A percentile compares a stretch with the other conserved stretches of the same genome.
Evolutionary conservation across 2,329 filamentous ascomycete species (phyloP).

Genomic region (Beauveria medogensis): DNA sequence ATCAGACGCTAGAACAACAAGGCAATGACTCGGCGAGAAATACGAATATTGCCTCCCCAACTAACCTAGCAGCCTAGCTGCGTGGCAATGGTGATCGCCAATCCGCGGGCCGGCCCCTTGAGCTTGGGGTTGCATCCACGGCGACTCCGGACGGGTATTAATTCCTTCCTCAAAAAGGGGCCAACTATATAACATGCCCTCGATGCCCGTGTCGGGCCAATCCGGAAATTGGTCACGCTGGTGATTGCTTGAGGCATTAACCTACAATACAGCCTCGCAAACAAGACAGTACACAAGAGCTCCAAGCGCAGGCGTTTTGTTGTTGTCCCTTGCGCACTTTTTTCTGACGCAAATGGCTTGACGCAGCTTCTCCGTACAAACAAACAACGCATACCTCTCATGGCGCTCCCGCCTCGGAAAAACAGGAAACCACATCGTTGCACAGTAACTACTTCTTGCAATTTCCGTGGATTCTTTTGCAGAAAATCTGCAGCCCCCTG

Average conservation of each 20-base stretch:
- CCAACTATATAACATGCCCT: neutral
- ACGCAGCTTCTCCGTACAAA: neutral
- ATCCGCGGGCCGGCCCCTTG: conserved; percentile 2
- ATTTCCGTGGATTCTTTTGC: neutral
- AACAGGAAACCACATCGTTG: neutral
- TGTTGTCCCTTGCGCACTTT: neutral
- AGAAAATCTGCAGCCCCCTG: neutral
- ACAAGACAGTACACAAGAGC: neutral
- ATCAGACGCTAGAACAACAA: neutral
- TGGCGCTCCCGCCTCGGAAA: neutral
- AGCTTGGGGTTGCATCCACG: neutral
- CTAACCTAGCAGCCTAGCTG: neutral
- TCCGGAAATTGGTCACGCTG: neutral
- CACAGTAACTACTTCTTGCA: neutral
- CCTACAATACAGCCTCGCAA: neutral
- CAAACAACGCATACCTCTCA: neutral
- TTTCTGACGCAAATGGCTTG: neutral
- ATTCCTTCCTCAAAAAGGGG: neutral
- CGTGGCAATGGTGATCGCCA: neutral
- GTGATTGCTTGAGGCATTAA: conserved; percentile 4
- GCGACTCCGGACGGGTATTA: neutral
- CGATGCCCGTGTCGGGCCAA: neutral
- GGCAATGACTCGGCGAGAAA: neutral
- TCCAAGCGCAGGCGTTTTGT: neutral
- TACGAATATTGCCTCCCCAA: neutral